These are phyloP conservation scores for Flueggea neowawraea DNA, from an alignment of 441 rosid genomes.

Conservation along the genomic window DNA sequence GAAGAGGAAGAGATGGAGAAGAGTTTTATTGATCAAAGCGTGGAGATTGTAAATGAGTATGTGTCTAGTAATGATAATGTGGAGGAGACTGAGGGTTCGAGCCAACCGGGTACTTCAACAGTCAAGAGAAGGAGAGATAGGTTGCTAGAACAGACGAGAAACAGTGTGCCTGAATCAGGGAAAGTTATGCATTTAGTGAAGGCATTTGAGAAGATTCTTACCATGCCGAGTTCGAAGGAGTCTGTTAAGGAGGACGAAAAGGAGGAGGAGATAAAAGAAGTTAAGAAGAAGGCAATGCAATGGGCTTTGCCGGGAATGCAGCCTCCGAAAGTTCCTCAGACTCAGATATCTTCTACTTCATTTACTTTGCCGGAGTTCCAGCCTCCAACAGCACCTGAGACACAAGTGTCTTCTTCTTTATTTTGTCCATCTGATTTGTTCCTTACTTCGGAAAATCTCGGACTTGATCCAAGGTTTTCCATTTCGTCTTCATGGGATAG, in stretches of 20 bases:
- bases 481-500: constrained; percentile 73
- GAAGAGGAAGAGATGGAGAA: constrained; percentile 36
- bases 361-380: too few relatives aligned
- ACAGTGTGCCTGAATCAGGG: constrained; percentile 62
- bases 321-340: background rate
- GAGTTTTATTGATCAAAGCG: constrained; percentile 27
- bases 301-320: constrained; percentile 57
- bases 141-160: constrained; percentile 62
- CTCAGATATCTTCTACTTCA: too few relatives aligned
- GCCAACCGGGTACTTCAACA: constrained; percentile 31
- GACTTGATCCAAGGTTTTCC: constrained; percentile 57
- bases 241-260: constrained; percentile 20
- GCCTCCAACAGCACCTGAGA: background rate
- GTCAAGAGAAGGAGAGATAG: constrained; percentile 77
- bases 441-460: constrained; percentile 70
- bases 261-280: constrained; percentile 24
- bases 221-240: constrained; percentile 39
- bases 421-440: constrained; percentile 55
- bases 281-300: constrained; percentile 31
- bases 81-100: constrained; percentile 18
- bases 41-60: constrained; percentile 16
- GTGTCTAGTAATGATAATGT: background rate
- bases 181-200: constrained; percentile 77
- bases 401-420: constrained; percentile 21
- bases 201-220: constrained; percentile 68